Base-by-base conservation (phyloP, 2,329 filamentous ascomycete genomes). In the Hymenotorrendiella dingleyae region DNA sequence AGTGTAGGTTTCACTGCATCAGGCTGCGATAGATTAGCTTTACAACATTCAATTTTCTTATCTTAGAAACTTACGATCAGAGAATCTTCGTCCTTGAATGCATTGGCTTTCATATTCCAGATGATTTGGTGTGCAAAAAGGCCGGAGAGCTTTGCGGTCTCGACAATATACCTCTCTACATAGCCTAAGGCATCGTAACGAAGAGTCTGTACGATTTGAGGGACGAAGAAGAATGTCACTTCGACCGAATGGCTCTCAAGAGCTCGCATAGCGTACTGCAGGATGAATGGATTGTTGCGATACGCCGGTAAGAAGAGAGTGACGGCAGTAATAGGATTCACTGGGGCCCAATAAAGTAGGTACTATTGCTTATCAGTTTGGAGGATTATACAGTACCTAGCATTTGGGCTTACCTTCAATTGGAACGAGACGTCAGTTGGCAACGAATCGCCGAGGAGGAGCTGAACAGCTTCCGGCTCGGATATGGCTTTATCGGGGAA, bases 31-130 rank as follows among this genome's bases (percentile, higher is more conserved):
- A 53, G 43, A 41, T 50, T 45, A 45, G 48, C 14, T 50, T 43
- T 19, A 16, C 16, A 48, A 30, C 29, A 20, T 27, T 9, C 33
- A 26, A 40, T n/a, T n/a, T n/a, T n/a, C n/a, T n/a, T n/a, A n/a
- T n/a, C n/a, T n/a, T n/a, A 17, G 2, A 14, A 1, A 66, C 80
- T 72, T 70, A 86, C 82, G 50, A 94, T 78, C 56, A 84, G 80
- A 11, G 84, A 90, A 54, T 96, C 88, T 57, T 98, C 91, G 53
- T 98, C 94, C 64, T 96, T 98, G 73, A 86, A 98, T 1, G 90
- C 86, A 63, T 98, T 99, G 23, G 93, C 93, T 64, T 97, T 98
- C 84, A 99, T 98, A 63, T 98, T 99, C 93, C 94, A 99, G 61
- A 99, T 98, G 54, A 98, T 97, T 59, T 99, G 93, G 63, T 99